Percentiles rank a stretch among this genome's conserved stretches.
These are phyloP conservation scores for Aspergillus sp. DNA, from an alignment of 2,329 filamentous ascomycete genomes.

Conservation along the genomic window DNA sequence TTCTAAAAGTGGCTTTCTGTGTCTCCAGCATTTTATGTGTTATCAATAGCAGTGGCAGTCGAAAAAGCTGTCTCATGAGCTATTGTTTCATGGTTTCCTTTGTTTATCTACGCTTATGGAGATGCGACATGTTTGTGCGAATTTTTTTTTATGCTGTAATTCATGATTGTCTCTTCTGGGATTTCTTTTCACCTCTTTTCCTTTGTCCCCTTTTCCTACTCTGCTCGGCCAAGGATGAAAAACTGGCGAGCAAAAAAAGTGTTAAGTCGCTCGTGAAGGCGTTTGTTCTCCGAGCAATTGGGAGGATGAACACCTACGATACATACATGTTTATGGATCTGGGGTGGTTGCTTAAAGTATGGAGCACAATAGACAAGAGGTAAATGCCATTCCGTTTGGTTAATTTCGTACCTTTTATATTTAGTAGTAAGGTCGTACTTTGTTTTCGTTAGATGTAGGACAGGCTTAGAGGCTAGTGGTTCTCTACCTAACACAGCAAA, in stretches of 20 bases:
- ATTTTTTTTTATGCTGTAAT: constrained; percentile 35
- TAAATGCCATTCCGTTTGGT: constrained; percentile 31
- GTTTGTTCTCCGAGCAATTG: constrained; percentile 24
- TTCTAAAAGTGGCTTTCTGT: constrained; percentile 45
- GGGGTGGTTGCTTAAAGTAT: constrained; percentile 29
- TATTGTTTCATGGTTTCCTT: constrained; percentile 37
- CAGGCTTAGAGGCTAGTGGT: neutral
- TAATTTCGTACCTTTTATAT: neutral
- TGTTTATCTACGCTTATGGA: constrained; percentile 36
- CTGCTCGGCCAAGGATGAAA: constrained; percentile 33
- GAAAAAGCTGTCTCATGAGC: constrained; percentile 10
- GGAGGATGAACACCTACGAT: constrained; percentile 25
- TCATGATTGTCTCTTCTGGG: constrained; percentile 30
- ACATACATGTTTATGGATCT: constrained; percentile 28
- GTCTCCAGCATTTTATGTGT: constrained; percentile 31
- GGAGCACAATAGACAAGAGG: constrained; percentile 33
- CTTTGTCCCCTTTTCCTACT: constrained; percentile 27
- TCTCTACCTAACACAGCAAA: neutral
- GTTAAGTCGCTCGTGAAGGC: constrained; percentile 30
- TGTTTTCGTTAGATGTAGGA: neutral
- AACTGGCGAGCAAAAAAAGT: constrained; percentile 29
- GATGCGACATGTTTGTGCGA: constrained; percentile 39
- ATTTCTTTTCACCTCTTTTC: constrained; percentile 28
- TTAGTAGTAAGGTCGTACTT: neutral
- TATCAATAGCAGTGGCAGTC: constrained; percentile 23